Conservation (phyloP, 73 alveolate species). For the Symbiodinium pilosum region DNA sequence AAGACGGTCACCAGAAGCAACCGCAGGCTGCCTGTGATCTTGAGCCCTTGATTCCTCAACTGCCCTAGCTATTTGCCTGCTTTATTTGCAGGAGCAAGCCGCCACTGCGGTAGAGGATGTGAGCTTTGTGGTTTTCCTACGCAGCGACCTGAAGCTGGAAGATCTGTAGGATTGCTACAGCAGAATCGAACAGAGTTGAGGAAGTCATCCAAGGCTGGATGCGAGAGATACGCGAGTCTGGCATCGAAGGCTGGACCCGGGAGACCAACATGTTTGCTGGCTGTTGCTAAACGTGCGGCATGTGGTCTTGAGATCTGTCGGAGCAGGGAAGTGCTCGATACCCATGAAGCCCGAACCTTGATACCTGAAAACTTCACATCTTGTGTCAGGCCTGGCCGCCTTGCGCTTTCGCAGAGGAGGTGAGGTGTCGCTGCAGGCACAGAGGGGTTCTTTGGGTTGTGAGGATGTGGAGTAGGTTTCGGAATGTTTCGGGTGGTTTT, state of each 20-base stretch:
- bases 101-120: not conserved
- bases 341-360: too few relatives aligned
- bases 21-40: too few relatives aligned
- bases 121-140: constrained; percentile 7
- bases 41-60: too few relatives aligned
- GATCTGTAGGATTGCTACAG: too few relatives aligned
- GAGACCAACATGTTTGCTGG: too few relatives aligned
- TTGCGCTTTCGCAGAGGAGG: not conserved
- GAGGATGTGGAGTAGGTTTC: not conserved
- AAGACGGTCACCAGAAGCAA: not conserved
- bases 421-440: not conserved
- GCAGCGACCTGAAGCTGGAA: not conserved
- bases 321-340: too few relatives aligned
- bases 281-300: too few relatives aligned
- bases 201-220: constrained; percentile 37
- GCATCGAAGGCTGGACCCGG: constrained; percentile 26
- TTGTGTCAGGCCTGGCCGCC: not conserved
- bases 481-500: not conserved
- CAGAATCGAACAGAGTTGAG: too few relatives aligned
- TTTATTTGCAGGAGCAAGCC: not conserved
- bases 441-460: not conserved
- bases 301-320: too few relatives aligned
- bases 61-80: too few relatives aligned
- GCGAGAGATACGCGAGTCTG: constrained; percentile 41
- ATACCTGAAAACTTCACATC: not conserved